Percentiles rank a stretch among this genome's conserved stretches.
Evolutionary conservation across 1,284 basidiomycete genomes (phyloP).

Genomic region (Heterobasidion parviporum): DNA sequence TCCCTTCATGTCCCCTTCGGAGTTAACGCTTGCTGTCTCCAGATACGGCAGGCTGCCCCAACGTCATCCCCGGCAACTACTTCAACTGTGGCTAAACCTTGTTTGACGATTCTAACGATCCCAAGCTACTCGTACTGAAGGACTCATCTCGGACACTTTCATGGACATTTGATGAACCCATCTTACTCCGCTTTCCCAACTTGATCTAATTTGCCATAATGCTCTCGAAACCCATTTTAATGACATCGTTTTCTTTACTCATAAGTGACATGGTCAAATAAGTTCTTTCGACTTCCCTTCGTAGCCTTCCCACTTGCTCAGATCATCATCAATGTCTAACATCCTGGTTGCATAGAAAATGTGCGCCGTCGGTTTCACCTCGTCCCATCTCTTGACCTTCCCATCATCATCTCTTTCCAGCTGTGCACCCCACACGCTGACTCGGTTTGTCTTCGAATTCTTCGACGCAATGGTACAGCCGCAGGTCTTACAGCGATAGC

Average conservation of each 20-base stretch:
- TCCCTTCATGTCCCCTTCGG: background rate
- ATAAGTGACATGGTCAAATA: background rate
- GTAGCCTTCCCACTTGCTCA: conserved; percentile 60
- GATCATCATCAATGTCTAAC: conserved; percentile 42
- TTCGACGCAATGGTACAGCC: conserved; percentile 42
- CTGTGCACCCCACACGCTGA: conserved; percentile 49
- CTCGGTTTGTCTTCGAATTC: conserved; percentile 34
- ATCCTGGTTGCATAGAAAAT: conserved; percentile 57
- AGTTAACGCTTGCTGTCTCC: background rate
- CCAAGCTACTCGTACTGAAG: background rate
- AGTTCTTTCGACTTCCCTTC: conserved; percentile 30
- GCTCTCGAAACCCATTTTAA: background rate
- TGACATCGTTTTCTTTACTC: background rate
- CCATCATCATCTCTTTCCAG: conserved; percentile 42
- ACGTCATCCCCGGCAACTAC: conserved; percentile 28
- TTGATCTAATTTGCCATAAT: no score
- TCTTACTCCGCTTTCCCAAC: no score
- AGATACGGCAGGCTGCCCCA: conserved; percentile 31
- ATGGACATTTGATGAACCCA: background rate
- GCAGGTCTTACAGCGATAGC: conserved; percentile 52
- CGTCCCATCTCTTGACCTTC: conserved; percentile 39
- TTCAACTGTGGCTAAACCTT: conserved; percentile 22
- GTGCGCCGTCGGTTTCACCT: conserved; percentile 49
- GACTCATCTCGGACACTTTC: background rate
- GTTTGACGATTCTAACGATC: background rate